These are phyloP conservation scores for Blastomyces emzantsi DNA, from an alignment of 2,329 filamentous ascomycete genomes.

Conservation along the genomic window DNA sequence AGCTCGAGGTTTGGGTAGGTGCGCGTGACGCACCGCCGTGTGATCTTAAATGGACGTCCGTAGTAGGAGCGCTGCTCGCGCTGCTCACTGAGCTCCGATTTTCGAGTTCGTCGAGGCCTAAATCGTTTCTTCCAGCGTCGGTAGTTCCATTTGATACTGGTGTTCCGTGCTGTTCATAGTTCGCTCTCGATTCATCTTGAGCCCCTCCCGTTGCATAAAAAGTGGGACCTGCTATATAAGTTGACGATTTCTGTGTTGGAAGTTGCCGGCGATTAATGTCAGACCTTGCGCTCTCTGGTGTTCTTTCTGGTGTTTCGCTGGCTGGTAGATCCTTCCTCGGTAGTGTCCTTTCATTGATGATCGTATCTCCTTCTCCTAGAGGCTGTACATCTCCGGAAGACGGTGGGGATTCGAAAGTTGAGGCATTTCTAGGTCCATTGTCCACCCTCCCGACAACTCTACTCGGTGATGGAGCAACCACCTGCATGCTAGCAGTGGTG, in stretches of 20 bases:
- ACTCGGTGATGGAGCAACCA: neutral
- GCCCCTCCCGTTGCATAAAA: neutral
- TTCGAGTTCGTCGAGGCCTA: neutral
- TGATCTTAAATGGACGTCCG: neutral
- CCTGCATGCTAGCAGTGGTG: neutral
- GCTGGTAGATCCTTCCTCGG: neutral
- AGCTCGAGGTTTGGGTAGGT: neutral
- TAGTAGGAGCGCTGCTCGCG: neutral
- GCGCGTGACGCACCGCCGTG: conserved; percentile 10
- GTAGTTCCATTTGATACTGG: neutral
- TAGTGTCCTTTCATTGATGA: neutral
- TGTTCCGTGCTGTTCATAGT: neutral
- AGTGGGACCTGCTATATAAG: neutral
- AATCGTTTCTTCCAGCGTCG: too few relatives aligned
- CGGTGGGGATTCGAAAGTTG: neutral
- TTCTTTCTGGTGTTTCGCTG: neutral
- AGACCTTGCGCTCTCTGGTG: neutral
- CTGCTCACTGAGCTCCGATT: neutral
- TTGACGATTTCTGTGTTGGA: neutral
- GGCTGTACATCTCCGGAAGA: neutral
- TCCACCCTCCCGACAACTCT: neutral
- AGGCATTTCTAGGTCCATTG: neutral
- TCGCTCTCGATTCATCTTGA: neutral
- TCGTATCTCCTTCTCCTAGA: neutral
- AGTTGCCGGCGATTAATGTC: neutral